These are phyloP conservation scores for Phylloporus scabripes DNA, from an alignment of 768 basidiomycete genomes.

Conservation along the genomic window DNA sequence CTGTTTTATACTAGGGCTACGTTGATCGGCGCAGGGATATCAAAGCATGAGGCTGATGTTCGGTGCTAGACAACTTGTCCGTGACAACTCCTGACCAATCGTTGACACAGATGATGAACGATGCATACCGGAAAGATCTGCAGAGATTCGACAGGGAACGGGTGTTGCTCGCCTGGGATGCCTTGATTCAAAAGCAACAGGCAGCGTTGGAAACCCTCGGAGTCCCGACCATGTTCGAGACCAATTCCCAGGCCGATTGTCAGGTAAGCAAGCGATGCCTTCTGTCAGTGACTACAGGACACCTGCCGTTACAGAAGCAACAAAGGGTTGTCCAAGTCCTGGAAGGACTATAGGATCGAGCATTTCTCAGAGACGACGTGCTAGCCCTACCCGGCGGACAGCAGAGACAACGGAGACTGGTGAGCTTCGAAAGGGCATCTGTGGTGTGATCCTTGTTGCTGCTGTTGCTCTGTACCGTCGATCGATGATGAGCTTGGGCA, in stretches of 20 bases:
- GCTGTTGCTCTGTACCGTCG: constrained; percentile 1
- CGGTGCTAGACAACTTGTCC: constrained; percentile 11
- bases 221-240: constrained; percentile 70
- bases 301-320: constrained; percentile 48
- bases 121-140: constrained; percentile 60
- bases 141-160: constrained; percentile 64
- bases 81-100: constrained; percentile 9
- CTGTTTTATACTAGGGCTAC: constrained; percentile 43
- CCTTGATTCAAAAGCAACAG: constrained; percentile 68
- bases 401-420: background rate
- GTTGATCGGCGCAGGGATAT: constrained; percentile 59
- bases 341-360: constrained; percentile 39
- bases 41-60: constrained; percentile 55
- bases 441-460: constrained; percentile 7
- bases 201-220: constrained; percentile 49
- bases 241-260: constrained; percentile 42
- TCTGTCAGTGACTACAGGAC: background rate
- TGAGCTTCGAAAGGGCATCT: background rate
- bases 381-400: background rate
- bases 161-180: constrained; percentile 71
- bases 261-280: constrained; percentile 42
- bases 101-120: constrained; percentile 55
- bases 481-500: constrained; percentile 1
- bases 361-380: no score
- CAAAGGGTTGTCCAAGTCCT: constrained; percentile 65